Evolutionary conservation across 2,329 filamentous ascomycete genomes (phyloP), one percentile per base, ranked within the genome.

Genomic region (Aspergillus pseudoterreus): DNA sequence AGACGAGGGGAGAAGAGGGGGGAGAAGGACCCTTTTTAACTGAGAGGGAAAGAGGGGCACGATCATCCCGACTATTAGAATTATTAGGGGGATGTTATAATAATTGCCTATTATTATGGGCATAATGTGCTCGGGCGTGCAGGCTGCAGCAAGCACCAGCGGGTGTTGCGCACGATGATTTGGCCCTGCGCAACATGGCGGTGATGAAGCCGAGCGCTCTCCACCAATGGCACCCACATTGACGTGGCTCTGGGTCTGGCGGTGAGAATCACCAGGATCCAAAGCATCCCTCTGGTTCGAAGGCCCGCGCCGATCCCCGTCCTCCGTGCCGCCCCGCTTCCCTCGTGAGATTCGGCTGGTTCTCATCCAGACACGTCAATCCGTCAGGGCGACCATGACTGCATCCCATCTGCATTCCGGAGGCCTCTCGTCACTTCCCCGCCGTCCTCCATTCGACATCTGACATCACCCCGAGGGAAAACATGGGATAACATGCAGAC

Each of bases 301-400:
- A 38, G 35, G 35, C 35, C 35, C 35, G 35, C 35, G 35, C 35
- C 44, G 32, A 21, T 33, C 24, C 30, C 43, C 43, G 44, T n/a
- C 33, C n/a, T 30, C 19, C 12, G 24, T 14, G 5, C 4, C 19
- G 50, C 52, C 55, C 58, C 53, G 53, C 53, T 49, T 44, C 45
- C 54, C 49, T 50, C 53, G 52, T 59, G 57, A 57, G 50, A 43
- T 41, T 39, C 44, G 33, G 50, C 49, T 61, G 59, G 59, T 41
- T 52, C 39, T 22, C 27, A 54, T 22, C 30, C 9, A 57, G 50
- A 54, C 57, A 61, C 59, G 59, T 61, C 59, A 55, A 60, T 43
- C 42, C 43, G 44, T 51, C 50, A 45, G 53, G 55, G 50, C 54
- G 54, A 56, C 57, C 55, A 49, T 21, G 44, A 6, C 17, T 15